phyloP scores from a whole-genome alignment of 2,329 filamentous ascomycete species.

The Microascus cirrosus region DNA sequence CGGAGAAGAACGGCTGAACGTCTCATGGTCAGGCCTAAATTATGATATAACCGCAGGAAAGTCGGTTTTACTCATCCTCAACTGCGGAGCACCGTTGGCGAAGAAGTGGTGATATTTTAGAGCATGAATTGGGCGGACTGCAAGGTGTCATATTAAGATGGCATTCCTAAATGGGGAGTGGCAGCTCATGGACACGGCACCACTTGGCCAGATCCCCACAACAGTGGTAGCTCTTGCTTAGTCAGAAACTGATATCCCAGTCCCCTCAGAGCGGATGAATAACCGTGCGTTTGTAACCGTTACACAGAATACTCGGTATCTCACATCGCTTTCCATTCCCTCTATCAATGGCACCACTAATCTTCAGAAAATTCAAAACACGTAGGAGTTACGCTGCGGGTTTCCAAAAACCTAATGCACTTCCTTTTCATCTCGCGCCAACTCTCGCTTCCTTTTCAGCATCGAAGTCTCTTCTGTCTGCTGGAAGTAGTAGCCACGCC shows the following conservation, averaged over 20 bases:
- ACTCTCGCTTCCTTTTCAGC: neutral
- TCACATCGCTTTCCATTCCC: no score
- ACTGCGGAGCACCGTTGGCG: neutral
- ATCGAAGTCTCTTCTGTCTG: neutral
- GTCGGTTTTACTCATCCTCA: neutral
- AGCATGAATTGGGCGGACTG: neutral
- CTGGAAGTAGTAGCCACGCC: constrained; percentile 17
- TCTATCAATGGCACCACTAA: no score
- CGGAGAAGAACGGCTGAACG: constrained; percentile 4
- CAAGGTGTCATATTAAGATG: constrained; percentile 4
- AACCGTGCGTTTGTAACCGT: no score
- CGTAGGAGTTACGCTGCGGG: no score
- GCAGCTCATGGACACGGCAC: neutral
- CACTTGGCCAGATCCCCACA: neutral
- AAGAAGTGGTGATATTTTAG: neutral
- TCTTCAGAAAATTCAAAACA: no score
- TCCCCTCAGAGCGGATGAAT: no score
- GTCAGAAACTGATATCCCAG: no score
- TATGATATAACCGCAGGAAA: neutral
- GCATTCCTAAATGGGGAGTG: neutral
- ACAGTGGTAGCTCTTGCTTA: no score
- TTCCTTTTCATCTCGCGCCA: no score
- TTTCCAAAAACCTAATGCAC: no score
- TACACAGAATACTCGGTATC: no score
- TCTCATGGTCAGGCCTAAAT: constrained; percentile 1